Evolutionary conservation across 2,329 filamentous ascomycete genomes (phyloP).

Genomic region (Beauveria australis): DNA sequence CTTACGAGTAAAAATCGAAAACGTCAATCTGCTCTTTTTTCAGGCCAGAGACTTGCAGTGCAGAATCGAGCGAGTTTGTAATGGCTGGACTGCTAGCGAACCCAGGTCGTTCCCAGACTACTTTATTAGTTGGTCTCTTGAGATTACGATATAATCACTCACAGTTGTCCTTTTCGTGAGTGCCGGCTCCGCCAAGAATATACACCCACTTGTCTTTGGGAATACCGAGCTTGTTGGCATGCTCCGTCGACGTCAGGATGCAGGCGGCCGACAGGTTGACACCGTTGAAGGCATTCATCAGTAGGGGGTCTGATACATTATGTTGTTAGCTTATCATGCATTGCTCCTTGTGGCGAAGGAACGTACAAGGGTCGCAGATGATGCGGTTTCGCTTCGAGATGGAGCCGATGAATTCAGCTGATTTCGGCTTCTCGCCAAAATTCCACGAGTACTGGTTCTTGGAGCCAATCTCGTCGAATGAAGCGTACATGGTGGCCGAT

Average conservation of each 20-base stretch:
- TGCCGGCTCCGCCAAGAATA: slow-evolving; percentile 54
- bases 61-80: slow-evolving; percentile 46
- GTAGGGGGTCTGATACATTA: slow-evolving; percentile 44
- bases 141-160: neutral
- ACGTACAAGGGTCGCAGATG: slow-evolving; percentile 59
- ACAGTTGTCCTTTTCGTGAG: slow-evolving; percentile 49
- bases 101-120: slow-evolving; percentile 55
- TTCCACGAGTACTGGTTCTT: slow-evolving; percentile 49
- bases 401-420: slow-evolving; percentile 42
- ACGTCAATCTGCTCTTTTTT: slow-evolving; percentile 46
- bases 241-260: slow-evolving; percentile 49
- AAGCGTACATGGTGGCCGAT: slow-evolving; percentile 50
- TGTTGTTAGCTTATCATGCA: neutral
- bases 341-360: neutral
- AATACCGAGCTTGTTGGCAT: slow-evolving; percentile 46
- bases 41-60: slow-evolving; percentile 39
- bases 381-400: slow-evolving; percentile 52
- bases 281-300: slow-evolving; percentile 66
- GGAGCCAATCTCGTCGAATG: slow-evolving; percentile 50
- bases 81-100: slow-evolving; percentile 52
- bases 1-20: slow-evolving; percentile 55
- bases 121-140: neutral
- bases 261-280: slow-evolving; percentile 56
- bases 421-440: slow-evolving; percentile 36
- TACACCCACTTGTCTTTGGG: slow-evolving; percentile 53